phyloP scores from a whole-genome alignment of 73 alveolate genomes.

The Loxodes magnus region DNA sequence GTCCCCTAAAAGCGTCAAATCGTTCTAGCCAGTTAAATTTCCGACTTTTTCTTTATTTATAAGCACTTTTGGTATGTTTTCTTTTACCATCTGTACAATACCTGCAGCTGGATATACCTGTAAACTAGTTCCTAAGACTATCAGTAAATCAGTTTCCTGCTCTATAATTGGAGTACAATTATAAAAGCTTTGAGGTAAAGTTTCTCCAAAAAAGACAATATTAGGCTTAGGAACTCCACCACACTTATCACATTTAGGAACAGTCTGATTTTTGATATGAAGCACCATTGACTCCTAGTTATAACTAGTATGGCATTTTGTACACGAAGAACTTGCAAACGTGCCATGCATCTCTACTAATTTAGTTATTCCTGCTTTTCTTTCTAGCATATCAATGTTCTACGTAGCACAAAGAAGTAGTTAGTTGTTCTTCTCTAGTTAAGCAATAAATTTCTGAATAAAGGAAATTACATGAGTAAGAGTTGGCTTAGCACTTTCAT shows the following conservation, averaged over 20 bases:
- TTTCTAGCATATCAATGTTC: conserved; percentile 70
- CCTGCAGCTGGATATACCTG: conserved; percentile 31
- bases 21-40: too few relatives aligned
- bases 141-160: conserved; percentile 23
- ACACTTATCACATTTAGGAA: conserved; percentile 4
- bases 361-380: conserved; percentile 50
- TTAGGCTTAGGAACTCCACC: conserved; percentile 46
- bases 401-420: conserved; percentile 38
- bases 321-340: conserved; percentile 19
- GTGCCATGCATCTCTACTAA: conserved; percentile 67
- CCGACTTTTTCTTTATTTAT: conserved; percentile 27
- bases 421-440: conserved; percentile 19
- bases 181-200: conserved; percentile 30
- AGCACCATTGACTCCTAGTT: neutral
- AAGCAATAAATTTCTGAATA: conserved; percentile 18
- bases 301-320: conserved; percentile 2
- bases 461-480: too few relatives aligned
- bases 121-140: conserved; percentile 51
- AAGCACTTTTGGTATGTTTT: conserved; percentile 17
- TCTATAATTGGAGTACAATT: neutral
- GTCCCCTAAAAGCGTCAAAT: too few relatives aligned
- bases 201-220: conserved; percentile 53
- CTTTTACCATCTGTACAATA: conserved; percentile 1
- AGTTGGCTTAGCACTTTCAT: conserved; percentile 13
- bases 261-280: neutral